Evolutionary conservation across 208 protist species (phyloP), one percentile per base, ranked within the genome.

Genomic region (Trypanosoma scelopori): DNA sequence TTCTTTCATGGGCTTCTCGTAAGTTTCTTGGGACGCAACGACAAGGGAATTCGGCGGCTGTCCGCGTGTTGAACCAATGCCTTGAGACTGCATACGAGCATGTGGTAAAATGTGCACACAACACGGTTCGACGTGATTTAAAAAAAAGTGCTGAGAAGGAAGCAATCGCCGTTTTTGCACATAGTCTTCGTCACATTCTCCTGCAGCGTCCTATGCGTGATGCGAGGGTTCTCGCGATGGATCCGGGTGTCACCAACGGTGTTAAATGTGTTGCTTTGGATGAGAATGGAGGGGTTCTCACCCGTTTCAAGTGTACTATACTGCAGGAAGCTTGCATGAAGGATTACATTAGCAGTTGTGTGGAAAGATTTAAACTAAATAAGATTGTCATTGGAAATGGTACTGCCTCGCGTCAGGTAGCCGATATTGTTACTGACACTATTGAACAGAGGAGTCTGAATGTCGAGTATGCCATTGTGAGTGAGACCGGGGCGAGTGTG

Each of bases 331-430:
- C 37, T 37, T 56, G 69, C 30, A 91, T 94, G 84, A 81, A 74
- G n/a, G 65, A 71, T 48, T 81, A 80, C 67, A 64, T 95, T 39
- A 68, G 50, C 27, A 61, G 82, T 64, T 75, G 74, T 39, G 72
- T 92, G n/a, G 64, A 81, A 66, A 43, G 58, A 52, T 46, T 69
- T 27, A 58, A 58, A 12, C 55, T 94, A 23, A 92, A 92, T 71
- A 87, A 89, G 53, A 82, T 94, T 53, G 86, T 92, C 59, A 91
- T 93, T 61, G 87, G 88, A 43, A 93, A 94, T 74, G 87, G 87
- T 50, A 92, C 82, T n/a, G 87, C 85, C 3, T 93, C 86, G 20
- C 74, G 73, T 32, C 50, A 79, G 45, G 87, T 84, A 20, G 66
- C 79, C 12, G 53, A 67, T 58, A 61, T 91, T 27, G 78, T 92